Percentiles rank a stretch among this genome's conserved stretches.
Conservation (phyloP, 345 rosid genomes). For the Aquilaria sinensis region DNA sequence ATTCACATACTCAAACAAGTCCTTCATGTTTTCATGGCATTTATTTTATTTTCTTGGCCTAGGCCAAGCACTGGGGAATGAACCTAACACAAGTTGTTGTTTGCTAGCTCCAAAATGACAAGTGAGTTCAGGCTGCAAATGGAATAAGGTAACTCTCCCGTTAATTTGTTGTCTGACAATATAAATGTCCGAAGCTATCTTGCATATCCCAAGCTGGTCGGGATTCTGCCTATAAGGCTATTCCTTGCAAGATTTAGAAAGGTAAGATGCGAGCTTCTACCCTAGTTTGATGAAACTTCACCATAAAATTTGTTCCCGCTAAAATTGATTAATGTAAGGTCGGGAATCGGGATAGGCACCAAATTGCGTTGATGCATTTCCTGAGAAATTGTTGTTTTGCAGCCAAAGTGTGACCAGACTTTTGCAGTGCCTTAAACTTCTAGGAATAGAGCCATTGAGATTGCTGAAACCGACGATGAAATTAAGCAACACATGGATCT, state of each 20-base stretch:
- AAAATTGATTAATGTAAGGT: constrained; percentile 5
- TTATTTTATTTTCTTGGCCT: no score
- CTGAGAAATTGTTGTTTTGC: constrained; percentile 18
- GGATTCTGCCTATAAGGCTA: constrained; percentile 16
- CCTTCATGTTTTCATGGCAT: no score
- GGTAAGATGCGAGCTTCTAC: background rate
- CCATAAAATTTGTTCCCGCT: constrained; percentile 23
- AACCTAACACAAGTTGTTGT: background rate
- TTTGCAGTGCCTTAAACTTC: constrained; percentile 22
- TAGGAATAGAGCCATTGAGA: constrained; percentile 12
- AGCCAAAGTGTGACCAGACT: constrained; percentile 20
- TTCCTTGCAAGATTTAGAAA: background rate
- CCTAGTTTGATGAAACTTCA: constrained; percentile 17
- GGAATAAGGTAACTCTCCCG: background rate
- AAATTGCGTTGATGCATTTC: constrained; percentile 20
- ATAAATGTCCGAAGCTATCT: constrained; percentile 11
- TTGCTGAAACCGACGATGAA: background rate
- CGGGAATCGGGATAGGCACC: constrained; percentile 17
- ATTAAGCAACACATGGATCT: background rate
- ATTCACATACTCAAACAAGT: no score
- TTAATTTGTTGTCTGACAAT: background rate
- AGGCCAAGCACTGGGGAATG: no score
- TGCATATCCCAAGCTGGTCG: constrained; percentile 21
- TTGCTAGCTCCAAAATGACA: background rate
- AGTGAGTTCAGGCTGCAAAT: background rate